Base-by-base conservation (phyloP, 176 grass and related monocot species). In the Hyparrhenia diplandra region DNA sequence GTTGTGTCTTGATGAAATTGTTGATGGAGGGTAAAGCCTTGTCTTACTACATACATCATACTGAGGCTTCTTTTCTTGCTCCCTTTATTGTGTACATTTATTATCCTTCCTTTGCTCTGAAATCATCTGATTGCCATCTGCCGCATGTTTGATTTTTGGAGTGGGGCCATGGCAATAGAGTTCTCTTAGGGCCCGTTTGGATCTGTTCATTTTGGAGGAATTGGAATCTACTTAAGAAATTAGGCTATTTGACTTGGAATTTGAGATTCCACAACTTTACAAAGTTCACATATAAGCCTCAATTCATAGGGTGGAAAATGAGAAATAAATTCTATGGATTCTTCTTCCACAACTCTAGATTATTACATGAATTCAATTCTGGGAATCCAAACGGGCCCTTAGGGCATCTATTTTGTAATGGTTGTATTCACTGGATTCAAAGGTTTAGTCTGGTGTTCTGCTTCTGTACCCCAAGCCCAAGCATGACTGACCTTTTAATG, bases 1-100 rank as follows among this genome's bases (percentile, higher is more conserved):
- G 36, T 85, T 95, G 64, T 91, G 96, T 83, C 87, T 95, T 10
- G 96, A 99, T 87, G 96, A 99, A 99, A 87, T 99, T 85, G 73
- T 99, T 79, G 96, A 99, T 89, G 88, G 90, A 90, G 96, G 92
- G 96, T 93, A 95, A 82, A 20, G 20, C 45, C 64, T 73, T 55
- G 60, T 27, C 29, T 80, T 57, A 18, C 14, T 74, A 60, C 46
- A 24, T 74, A 51, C 46, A 24, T 80, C 18, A 35, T 75, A 11
- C 69, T 37, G 49, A 67, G 13, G 3, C 16, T 73, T 87, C 23
- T 76, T 67, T 60, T 87, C 5, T 58, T 51, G 46, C 59, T 80
- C 54, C 31, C 64, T 35, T 32, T 71, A 41, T 64, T 43, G 18
- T 42, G 13, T 73, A 58, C 11, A 59, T 58, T 43, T 64, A 30